A percentile compares a stretch with the other conserved stretches of the same genome.
Evolutionary conservation across 345 rosid species (phyloP).

Genomic region (Citrus cavaleriei): DNA sequence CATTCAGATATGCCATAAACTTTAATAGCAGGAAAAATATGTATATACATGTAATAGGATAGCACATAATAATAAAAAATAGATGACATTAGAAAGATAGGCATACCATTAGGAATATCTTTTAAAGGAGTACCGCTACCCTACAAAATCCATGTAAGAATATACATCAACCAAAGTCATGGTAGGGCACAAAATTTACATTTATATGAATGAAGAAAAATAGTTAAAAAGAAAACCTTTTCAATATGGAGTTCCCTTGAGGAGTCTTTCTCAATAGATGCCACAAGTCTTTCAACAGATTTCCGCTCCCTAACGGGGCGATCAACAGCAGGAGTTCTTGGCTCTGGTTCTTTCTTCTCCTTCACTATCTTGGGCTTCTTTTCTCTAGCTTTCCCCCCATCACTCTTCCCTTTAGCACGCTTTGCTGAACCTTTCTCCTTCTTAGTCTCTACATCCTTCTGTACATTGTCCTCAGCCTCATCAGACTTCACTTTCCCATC

Average conservation of each 20-base stretch:
- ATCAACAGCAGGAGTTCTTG: slow-evolving; percentile 63
- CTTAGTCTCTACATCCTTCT: slow-evolving; percentile 30
- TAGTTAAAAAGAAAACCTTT: slow-evolving; percentile 47
- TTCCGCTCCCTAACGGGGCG: slow-evolving; percentile 94
- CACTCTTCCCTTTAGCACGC: slow-evolving; percentile 38
- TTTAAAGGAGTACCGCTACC: slow-evolving; percentile 83
- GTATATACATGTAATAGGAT: no score
- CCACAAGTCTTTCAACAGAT: slow-evolving; percentile 92
- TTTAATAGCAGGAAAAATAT: neutral
- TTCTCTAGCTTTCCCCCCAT: slow-evolving; percentile 37
- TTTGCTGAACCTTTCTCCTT: slow-evolving; percentile 41
- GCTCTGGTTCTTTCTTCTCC: slow-evolving; percentile 48
- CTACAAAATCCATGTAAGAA: slow-evolving; percentile 47
- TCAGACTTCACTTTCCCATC: slow-evolving; percentile 16
- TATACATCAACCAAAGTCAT: slow-evolving; percentile 11
- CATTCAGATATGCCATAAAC: neutral
- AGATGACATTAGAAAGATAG: neutral
- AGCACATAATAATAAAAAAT: neutral
- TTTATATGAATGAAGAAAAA: neutral
- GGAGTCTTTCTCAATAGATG: slow-evolving; percentile 67
- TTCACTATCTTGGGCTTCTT: slow-evolving; percentile 35
- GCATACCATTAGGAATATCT: slow-evolving; percentile 90
- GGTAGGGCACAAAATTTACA: neutral
- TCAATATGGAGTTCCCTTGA: slow-evolving; percentile 63
- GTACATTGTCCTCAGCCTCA: slow-evolving; percentile 23